A percentile compares a stretch with the other conserved stretches of the same genome.
Evolutionary conservation across 164 flowering plant species (phyloP).

Genomic region (Warburgia ugandensis): DNA sequence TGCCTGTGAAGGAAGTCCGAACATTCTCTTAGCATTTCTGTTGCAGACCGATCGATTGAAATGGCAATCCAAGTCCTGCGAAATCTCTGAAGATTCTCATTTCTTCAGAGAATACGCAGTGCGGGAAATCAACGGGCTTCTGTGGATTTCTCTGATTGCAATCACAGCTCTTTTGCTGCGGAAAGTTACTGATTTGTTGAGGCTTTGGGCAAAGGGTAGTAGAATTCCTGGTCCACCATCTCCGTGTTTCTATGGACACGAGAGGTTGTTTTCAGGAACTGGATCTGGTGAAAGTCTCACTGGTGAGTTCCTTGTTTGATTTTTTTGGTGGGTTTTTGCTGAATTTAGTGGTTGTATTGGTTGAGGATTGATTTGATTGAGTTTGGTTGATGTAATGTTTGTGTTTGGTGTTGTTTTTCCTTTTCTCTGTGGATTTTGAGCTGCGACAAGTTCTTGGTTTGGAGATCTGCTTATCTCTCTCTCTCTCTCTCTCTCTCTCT

Average conservation of each 20-base stretch:
- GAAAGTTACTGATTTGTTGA: conserved; percentile 21
- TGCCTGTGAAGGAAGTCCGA: too few relatives aligned
- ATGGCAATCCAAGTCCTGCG: too few relatives aligned
- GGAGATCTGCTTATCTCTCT: too few relatives aligned
- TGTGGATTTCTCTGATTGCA: conserved; percentile 42
- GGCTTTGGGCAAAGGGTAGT: conserved; percentile 30
- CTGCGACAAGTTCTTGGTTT: too few relatives aligned
- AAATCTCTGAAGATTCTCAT: too few relatives aligned
- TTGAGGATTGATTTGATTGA: neutral
- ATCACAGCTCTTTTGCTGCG: conserved; percentile 29
- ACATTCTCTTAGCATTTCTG: too few relatives aligned
- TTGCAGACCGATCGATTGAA: too few relatives aligned
- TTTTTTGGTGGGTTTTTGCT: neutral
- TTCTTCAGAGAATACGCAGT: conserved; percentile 30
- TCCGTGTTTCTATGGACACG: conserved; percentile 45
- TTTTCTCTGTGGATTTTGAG: too few relatives aligned
- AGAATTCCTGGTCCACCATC: conserved; percentile 48
- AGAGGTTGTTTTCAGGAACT: conserved; percentile 21
- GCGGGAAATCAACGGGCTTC: conserved; percentile 35
- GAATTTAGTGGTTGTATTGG: neutral
- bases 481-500: too few relatives aligned
- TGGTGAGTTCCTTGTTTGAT: conserved; percentile 7
- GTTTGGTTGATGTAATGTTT: neutral
- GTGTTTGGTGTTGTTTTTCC: too few relatives aligned
- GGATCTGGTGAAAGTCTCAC: conserved; percentile 15